Evolutionary conservation across 495 filamentous ascomycete genomes (phyloP).

Genomic region (Tuber umbilicatum): DNA sequence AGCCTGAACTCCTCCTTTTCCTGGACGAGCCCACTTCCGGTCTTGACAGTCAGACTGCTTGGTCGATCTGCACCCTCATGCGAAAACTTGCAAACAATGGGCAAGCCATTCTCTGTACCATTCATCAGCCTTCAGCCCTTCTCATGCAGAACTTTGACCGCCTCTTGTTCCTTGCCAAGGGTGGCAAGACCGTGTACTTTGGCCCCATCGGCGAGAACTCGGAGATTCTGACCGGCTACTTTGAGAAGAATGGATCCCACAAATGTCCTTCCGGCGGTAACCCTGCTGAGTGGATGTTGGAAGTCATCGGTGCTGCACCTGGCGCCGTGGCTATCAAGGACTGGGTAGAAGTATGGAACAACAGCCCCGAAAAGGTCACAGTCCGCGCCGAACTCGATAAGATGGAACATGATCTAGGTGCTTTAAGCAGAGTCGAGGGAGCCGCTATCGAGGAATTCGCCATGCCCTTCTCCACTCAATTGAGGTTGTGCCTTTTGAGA

Average conservation of each 20-base stretch:
- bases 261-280: conserved; percentile 72
- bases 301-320: conserved; percentile 87
- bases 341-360: conserved; percentile 75
- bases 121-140: conserved; percentile 79
- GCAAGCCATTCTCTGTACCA: conserved; percentile 83
- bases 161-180: conserved; percentile 71
- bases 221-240: conserved; percentile 64
- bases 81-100: conserved; percentile 75
- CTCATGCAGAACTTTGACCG: conserved; percentile 88
- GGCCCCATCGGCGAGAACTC: conserved; percentile 81
- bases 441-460: conserved; percentile 49
- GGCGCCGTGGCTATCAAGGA: conserved; percentile 65
- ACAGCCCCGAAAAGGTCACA: conserved; percentile 61
- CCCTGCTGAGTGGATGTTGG: conserved; percentile 89
- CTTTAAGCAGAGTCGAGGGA: conserved; percentile 41
- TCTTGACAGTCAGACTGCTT: conserved; percentile 78
- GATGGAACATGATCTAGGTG: conserved; percentile 56
- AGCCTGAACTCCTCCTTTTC: conserved; percentile 82
- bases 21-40: conserved; percentile 86
- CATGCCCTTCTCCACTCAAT: conserved; percentile 52
- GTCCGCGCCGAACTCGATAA: conserved; percentile 64
- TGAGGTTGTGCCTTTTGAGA: conserved; percentile 52
- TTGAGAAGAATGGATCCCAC: conserved; percentile 68
- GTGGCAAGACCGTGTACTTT: conserved; percentile 83
- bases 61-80: conserved; percentile 71